Percentiles rank a stretch among this genome's conserved stretches.
Conservation (phyloP, 148 eudicot genomes). For the Dysphania ambrosioides region DNA sequence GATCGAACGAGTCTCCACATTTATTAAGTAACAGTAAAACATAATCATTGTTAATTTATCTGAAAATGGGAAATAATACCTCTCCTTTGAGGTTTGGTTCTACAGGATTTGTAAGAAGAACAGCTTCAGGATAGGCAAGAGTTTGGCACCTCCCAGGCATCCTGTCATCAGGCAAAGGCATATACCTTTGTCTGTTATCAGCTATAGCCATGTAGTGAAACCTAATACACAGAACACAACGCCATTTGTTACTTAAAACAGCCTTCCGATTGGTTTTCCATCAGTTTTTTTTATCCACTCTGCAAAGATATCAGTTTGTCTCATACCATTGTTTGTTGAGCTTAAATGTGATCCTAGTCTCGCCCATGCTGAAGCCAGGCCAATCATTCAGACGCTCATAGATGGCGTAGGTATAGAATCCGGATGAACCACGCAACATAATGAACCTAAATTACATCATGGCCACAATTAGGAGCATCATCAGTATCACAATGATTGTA, state of each 20-base stretch:
- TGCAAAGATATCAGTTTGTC: neutral
- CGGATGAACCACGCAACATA: slow-evolving; percentile 73
- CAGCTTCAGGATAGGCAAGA: slow-evolving; percentile 88
- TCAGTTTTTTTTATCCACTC: neutral
- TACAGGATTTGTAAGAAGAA: slow-evolving; percentile 64
- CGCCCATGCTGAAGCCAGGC: slow-evolving; percentile 70
- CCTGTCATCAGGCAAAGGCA: slow-evolving; percentile 89
- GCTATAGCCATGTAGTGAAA: slow-evolving; percentile 83
- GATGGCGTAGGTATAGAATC: slow-evolving; percentile 83
- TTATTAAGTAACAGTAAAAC: neutral
- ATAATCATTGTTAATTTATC: neutral
- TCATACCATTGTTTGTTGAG: slow-evolving; percentile 58
- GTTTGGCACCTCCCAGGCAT: slow-evolving; percentile 64
- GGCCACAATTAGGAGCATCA: neutral
- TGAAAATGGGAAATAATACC: slow-evolving; percentile 32
- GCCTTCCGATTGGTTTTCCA: neutral
- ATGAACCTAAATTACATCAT: slow-evolving; percentile 50
- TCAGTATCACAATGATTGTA: neutral
- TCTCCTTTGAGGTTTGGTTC: slow-evolving; percentile 67
- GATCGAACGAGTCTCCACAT: neutral
- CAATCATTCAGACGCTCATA: slow-evolving; percentile 57
- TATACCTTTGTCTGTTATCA: slow-evolving; percentile 64
- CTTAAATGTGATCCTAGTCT: slow-evolving; percentile 79
- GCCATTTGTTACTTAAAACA: neutral
- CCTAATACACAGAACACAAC: slow-evolving; percentile 28